Evolutionary conservation across 306 rosid genomes (phyloP), one percentile per base, ranked within the genome.

Genomic region (Vicia faba): DNA sequence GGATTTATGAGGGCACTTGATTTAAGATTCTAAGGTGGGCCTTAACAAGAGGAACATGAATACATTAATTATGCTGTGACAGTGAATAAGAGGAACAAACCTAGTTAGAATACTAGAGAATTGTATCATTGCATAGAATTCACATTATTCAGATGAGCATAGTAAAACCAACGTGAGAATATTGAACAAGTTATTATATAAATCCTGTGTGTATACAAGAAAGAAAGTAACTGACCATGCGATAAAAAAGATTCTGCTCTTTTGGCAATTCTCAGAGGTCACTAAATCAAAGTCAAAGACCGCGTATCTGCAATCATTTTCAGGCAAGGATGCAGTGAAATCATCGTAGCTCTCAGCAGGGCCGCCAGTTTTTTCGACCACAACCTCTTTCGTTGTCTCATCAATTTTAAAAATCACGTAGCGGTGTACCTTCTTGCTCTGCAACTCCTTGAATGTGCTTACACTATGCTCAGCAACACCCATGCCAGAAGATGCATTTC

Each of bases 301-400:
- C 11, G 95, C 97, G 66, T 79, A 91, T 66, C 97, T 82, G 43
- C 93, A 88, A 77, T 91, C 97, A 73, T 71, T 88, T 71, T 86
- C 95, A 20, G 91, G 91, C 79, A 91, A 81, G 16, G 97, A 81
- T 63, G 89, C 86, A 61, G 86, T 70, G 65, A 86, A 91, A 67
- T 86, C 96, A 70, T 86, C 91, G 26, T 84, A 91, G 81, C 83
- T 83, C 80, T 86, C 97, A 69, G 91, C 86, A 20, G 86, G 89
- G 60, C 91, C 75, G 5, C 95, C 97, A 1, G 90, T 91, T 71
- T 88, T 91, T 71, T 91, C 97, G 3, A 83, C 89, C 78, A 91
- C 85, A 20, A 86, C 96, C 72, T 91, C 91, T 59, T 86, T 84
- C 77, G 80, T 91, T 66, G 75, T 86, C 88, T 86, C 97, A 8